Evolutionary conservation across 345 rosid genomes (phyloP).

Genomic region (Acer yangbiense): DNA sequence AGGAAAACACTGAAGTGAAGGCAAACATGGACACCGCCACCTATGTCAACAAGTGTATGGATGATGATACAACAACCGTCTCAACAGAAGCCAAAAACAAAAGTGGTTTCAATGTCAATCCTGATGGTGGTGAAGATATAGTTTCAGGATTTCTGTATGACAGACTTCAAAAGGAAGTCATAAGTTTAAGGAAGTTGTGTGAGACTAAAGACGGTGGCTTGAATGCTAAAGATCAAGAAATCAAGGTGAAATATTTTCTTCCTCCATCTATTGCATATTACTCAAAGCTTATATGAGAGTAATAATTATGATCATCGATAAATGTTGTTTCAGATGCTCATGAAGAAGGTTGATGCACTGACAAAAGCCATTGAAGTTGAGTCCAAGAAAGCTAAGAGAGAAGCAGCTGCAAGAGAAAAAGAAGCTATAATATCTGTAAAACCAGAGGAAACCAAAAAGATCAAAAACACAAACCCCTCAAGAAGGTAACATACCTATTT

Average conservation of each 20-base stretch:
- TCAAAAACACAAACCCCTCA: conserved; percentile 25
- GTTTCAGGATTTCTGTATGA: conserved; percentile 94
- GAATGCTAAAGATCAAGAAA: conserved; percentile 70
- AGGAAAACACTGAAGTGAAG: conserved; percentile 57
- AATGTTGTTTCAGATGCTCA: conserved; percentile 54
- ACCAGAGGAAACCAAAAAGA: conserved; percentile 39
- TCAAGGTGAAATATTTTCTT: conserved; percentile 52
- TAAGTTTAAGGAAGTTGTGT: conserved; percentile 61
- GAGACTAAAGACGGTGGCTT: conserved; percentile 63
- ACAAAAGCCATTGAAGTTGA: conserved; percentile 76
- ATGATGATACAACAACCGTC: conserved; percentile 13
- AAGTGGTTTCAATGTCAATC: conserved; percentile 17
- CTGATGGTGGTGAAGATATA: conserved; percentile 38
- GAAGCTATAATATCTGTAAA: conserved; percentile 39
- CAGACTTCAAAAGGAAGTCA: conserved; percentile 82
- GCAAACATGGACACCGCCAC: conserved; percentile 25
- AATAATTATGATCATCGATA: background rate
- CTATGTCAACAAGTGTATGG: conserved; percentile 21
- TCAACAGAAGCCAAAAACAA: conserved; percentile 27
- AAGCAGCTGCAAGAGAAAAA: conserved; percentile 70
- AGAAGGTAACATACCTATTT: conserved; percentile 32
- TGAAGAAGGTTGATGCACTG: conserved; percentile 80
- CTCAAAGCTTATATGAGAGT: conserved; percentile 2
- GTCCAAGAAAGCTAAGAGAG: conserved; percentile 77
- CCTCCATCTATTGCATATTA: background rate